Conservation (phyloP, 2,329 filamentous ascomycete genomes). For the Aspergillus sp. region DNA sequence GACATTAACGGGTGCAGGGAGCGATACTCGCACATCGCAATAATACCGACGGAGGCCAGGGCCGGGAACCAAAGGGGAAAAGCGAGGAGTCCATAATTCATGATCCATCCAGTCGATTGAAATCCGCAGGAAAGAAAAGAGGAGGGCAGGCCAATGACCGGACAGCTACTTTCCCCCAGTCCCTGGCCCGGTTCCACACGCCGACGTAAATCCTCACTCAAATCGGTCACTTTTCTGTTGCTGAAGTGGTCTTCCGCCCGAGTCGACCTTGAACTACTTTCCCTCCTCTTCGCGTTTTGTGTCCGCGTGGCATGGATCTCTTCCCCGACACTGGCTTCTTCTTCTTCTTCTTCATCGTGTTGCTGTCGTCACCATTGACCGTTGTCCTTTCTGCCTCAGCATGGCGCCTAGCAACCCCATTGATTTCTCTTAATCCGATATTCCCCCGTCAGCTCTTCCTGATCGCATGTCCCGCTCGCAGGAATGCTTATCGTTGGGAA, state of each 20-base stretch:
- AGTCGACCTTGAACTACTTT: not conserved
- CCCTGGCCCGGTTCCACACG: constrained; percentile 3
- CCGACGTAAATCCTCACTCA: constrained; percentile 4
- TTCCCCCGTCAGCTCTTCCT: not conserved
- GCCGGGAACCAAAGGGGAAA: not conserved
- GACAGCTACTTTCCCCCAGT: not conserved
- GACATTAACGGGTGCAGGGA: not conserved
- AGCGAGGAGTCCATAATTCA: not conserved
- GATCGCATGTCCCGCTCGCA: constrained; percentile 1
- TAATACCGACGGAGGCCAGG: constrained; percentile 1
- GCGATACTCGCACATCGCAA: not conserved
- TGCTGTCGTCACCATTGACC: constrained; percentile 3
- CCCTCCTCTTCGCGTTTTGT: not conserved
- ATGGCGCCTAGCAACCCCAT: constrained; percentile 3
- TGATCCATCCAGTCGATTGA: not conserved
- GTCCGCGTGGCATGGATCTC: constrained; percentile 6
- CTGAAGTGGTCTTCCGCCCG: not conserved
- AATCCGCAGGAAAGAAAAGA: not conserved
- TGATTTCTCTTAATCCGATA: constrained; percentile 2
- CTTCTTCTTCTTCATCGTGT: not conserved
- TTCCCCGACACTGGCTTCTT: not conserved
- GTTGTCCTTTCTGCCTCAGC: constrained; percentile 1
- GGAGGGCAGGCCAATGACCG: not conserved
- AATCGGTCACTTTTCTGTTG: not conserved
- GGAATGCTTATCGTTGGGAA: constrained; percentile 7